Evolutionary conservation across 129 eudicot species (phyloP), one percentile per base, ranked within the genome.

Genomic region (Escallonia rubra): DNA sequence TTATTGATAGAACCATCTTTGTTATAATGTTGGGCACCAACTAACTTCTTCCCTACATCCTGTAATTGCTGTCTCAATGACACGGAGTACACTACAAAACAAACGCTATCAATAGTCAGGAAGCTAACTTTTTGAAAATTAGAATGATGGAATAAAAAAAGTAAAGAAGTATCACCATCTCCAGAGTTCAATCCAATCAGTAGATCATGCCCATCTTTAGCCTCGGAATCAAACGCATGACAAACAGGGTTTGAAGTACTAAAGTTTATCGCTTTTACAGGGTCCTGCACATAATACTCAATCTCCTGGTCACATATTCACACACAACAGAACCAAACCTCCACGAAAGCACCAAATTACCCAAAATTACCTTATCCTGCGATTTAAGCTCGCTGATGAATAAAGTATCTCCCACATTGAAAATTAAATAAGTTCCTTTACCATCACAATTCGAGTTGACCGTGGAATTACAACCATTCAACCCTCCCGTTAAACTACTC

Each of bases 21-120:
- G 81, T 90, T 90, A 76, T 90, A 90, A 79, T 86, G 96, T 70
- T 90, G 95, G 15, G 90, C 90, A 61, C 95, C 95, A 69, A 90
- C 88, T 76, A 89, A 82, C 81, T 86, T 89, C 85, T 89, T 89
- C 50, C 93, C 93, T 63, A 76, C 80, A 79, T 89, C 96, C 77
- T 90, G 96, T 66, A 90, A 71, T 63, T 86, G 96, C 55, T 83
- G 86, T 60, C 96, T 75, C 63, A 90, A 76, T 41, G 96, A 86
- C 58, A 82, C 95, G 8, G 89, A 83, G 77, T 90, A 90, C 23
- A 90, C 95, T 84, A 71, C 85, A 81, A 71, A 63, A 58, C 50
- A 70, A 65, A 69, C 39, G 54, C 80, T 65, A 79, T 53, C 52
- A 41, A 72, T 57, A 74, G 63, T 59, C 15, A 79, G 41, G 5